Percentiles rank a stretch among this genome's conserved stretches.
Conservation (phyloP, 2,329 filamentous ascomycete genomes). For the Aspergillus hortae region DNA sequence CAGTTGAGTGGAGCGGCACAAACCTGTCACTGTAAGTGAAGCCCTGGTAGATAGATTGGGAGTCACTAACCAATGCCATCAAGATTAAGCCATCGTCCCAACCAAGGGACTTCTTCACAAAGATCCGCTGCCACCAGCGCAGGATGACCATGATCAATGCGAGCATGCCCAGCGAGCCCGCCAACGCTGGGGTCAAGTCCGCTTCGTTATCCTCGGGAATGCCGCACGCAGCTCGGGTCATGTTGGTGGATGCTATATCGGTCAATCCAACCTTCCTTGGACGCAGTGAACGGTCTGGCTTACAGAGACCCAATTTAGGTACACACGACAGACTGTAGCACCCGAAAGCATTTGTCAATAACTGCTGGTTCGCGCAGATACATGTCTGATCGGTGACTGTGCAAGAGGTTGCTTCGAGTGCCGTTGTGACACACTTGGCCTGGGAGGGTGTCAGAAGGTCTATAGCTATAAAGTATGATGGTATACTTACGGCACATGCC, state of each 20-base stretch:
- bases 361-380: neutral
- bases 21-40: neutral
- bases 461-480: neutral
- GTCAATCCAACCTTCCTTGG: neutral
- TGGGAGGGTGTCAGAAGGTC: neutral
- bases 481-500: constrained; percentile 5
- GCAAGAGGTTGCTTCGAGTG: neutral
- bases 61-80: constrained; percentile 5
- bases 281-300: neutral
- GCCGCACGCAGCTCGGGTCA: constrained; percentile 6
- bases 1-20: constrained; percentile 6
- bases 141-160: constrained; percentile 10
- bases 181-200: constrained; percentile 6
- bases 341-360: constrained; percentile 3
- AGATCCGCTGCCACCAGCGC: constrained; percentile 4
- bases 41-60: neutral
- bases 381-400: constrained; percentile 1
- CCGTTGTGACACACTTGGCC: constrained; percentile 2
- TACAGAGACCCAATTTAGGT: constrained; percentile 4
- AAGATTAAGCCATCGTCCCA: constrained; percentile 10
- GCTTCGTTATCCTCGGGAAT: constrained; percentile 4
- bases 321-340: constrained; percentile 7
- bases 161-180: constrained; percentile 9
- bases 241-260: constrained; percentile 6
- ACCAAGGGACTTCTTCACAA: constrained; percentile 8